Conservation (phyloP, 2,329 filamentous ascomycete species). For the Fusarium sp. region DNA sequence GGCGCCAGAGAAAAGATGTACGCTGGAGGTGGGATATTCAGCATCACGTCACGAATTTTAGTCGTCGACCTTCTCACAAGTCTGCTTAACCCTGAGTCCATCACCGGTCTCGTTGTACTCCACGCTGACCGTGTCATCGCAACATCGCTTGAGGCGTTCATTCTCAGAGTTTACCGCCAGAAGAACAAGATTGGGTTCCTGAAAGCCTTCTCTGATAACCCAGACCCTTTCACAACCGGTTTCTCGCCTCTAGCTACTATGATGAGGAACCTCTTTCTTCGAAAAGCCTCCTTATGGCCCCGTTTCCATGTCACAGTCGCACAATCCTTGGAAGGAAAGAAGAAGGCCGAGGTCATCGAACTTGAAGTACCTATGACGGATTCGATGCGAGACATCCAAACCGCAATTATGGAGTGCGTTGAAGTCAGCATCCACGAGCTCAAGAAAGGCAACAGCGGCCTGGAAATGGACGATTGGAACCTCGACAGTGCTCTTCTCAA, state of each 20-base stretch:
- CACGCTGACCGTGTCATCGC: conserved; percentile 89
- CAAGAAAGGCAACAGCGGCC: conserved; percentile 87
- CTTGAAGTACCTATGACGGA: conserved; percentile 97
- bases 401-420: conserved; percentile 94
- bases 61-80: conserved; percentile 93
- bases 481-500: conserved; percentile 91
- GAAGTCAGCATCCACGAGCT: conserved; percentile 94
- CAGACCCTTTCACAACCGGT: conserved; percentile 88
- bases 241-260: conserved; percentile 90
- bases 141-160: conserved; percentile 93
- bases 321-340: conserved; percentile 87
- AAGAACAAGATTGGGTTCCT: conserved; percentile 94
- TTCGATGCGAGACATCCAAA: conserved; percentile 92
- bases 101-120: conserved; percentile 87
- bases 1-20: conserved; percentile 92
- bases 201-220: conserved; percentile 95
- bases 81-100: conserved; percentile 81
- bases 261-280: conserved; percentile 89
- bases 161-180: conserved; percentile 91
- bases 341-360: conserved; percentile 96
- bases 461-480: conserved; percentile 98
- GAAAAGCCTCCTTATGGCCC: conserved; percentile 90
- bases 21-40: conserved; percentile 87
- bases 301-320: conserved; percentile 93
- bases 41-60: conserved; percentile 93